Evolutionary conservation across 1,139 yeast species (phyloP), one percentile per base, ranked within the genome.

Genomic region (Yamadazyma oceani): DNA sequence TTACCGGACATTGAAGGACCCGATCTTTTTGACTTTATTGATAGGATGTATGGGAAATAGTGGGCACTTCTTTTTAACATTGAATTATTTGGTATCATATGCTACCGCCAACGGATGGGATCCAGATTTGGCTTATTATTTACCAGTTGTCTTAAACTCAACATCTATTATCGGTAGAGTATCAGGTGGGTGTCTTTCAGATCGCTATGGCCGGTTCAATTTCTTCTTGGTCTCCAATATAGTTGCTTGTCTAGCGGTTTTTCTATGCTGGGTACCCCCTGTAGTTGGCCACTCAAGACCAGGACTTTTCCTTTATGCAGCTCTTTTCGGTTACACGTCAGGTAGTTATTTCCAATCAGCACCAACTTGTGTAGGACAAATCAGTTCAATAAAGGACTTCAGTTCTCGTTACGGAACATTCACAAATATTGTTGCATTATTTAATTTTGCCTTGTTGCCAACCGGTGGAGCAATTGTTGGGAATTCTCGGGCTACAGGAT

Each of bases 321-420:
- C 50, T 0, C 26, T 54, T 19, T 62, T 57, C 38, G 69, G 68
- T 2, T 60, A 56, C 35, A 50, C 60, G 2, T 58, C 64, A 27
- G 69, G 69, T 5, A 41, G 43, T 21, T 43, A 43, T 24, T 43
- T 17, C 55, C 68, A 17, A 55, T 61, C 25, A 47, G 62, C 59
- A 8, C 69, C 70, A 3, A 60, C 66, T 16, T 56, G 62, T 34
- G 50, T 60, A 15, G 58, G 64, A 2, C 62, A 58, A 33, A 57
- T 62, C 33, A 50, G 58, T 35, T 46, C 50, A 23, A 57, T 61
- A 2, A 49, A 52, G 26, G 60, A 61, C 21, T 57, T 62, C 17
- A 62, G 64, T 15, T 45, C 49, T 22, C 33, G 61, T 57, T 33
- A 60, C 60, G 32, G 66, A 53, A 17, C 61, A 49, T 43, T 57